Percentiles rank a stretch among this genome's conserved stretches.
Conservation (phyloP, 2,329 filamentous ascomycete species). For the Akanthomyces muscarius region DNA sequence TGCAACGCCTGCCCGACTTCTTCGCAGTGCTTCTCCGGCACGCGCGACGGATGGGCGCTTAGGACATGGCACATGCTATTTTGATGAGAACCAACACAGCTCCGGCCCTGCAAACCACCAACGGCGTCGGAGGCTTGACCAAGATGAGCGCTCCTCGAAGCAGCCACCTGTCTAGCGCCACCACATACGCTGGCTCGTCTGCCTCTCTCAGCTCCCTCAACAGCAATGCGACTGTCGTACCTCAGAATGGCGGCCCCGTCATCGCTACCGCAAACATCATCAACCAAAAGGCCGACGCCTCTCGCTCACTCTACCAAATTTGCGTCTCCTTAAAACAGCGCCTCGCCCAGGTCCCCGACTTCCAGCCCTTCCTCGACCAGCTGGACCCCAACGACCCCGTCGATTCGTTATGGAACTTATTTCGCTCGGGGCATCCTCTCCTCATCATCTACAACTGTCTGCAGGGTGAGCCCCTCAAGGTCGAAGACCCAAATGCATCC, state of each 20-base stretch:
- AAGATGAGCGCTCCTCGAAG: conserved; percentile 53
- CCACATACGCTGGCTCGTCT: conserved; percentile 50
- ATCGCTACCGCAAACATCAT: conserved; percentile 89
- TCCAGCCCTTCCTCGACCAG: conserved; percentile 69
- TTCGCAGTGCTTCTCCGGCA: conserved; percentile 11
- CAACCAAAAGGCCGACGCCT: conserved; percentile 92
- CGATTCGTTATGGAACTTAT: conserved; percentile 82
- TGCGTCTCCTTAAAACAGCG: conserved; percentile 81
- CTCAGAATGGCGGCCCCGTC: conserved; percentile 56
- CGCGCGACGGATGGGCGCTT: conserved; percentile 38
- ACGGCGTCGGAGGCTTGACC: conserved; percentile 43
- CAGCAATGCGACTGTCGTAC: conserved; percentile 39
- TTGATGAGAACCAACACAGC: conserved; percentile 56
- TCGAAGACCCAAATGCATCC: conserved; percentile 57
- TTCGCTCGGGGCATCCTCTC: conserved; percentile 78
- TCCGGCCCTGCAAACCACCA: conserved; percentile 49
- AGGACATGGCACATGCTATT: conserved; percentile 57
- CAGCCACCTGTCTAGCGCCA: conserved; percentile 61
- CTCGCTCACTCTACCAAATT: conserved; percentile 89
- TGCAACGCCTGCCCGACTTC: conserved; percentile 2
- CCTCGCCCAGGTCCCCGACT: conserved; percentile 76
- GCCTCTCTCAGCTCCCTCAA: conserved; percentile 49
- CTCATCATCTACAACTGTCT: conserved; percentile 86
- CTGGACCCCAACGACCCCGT: conserved; percentile 74
- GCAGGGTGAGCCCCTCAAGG: conserved; percentile 59